Base-by-base conservation (phyloP, 257 asterid genomes). In the Fraxinus anomala region DNA sequence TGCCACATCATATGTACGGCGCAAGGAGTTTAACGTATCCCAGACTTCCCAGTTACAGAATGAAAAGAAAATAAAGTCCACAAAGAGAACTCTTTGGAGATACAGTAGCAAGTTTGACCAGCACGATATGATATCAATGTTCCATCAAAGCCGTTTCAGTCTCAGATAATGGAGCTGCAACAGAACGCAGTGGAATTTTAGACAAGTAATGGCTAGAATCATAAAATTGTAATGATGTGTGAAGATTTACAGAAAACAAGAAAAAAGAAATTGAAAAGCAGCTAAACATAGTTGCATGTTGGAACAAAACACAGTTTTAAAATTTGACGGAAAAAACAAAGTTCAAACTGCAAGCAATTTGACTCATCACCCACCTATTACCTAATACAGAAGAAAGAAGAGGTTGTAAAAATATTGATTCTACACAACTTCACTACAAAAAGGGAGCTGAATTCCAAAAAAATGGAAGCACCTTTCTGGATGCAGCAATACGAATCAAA, bases 121-220 rank as follows among this genome's bases (percentile, higher is more conserved):
- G 56, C 59, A 10, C 66, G 66, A 72, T 86, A 67, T 72, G 54
- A 73, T 70, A 74, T 91, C 88, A 91, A 77, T 90, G 97, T 30
- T 96, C 96, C 97, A 96, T 96, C 88, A 93, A 87, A 70, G 98
- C 98, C 70, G 96, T 84, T 89, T 93, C 98, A 31, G 95, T 96
- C 85, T 96, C 99, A 78, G 99, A 93, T 72, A 96, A 82, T 54
- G 99, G 99, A 61, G 99, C 99, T 93, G 98, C 94, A 85, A 82
- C 54, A 73, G 68, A 69, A 77, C n/a, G 73, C 80, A 36, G 71
- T 17, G 72, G 83, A 59, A 19, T 39, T 72, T 78, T 70, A 79
- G 82, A 76, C 76, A 84, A 76, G 82, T 16, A 74, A 70, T 65
- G 72, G 63, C 72, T 73, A 72, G 56, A 79, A 73, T 19, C 54